Percentiles rank a stretch among this genome's conserved stretches.
phyloP scores from a whole-genome alignment of 2,329 filamentous ascomycete genomes.

The Plectosphaerella cucumerina region DNA sequence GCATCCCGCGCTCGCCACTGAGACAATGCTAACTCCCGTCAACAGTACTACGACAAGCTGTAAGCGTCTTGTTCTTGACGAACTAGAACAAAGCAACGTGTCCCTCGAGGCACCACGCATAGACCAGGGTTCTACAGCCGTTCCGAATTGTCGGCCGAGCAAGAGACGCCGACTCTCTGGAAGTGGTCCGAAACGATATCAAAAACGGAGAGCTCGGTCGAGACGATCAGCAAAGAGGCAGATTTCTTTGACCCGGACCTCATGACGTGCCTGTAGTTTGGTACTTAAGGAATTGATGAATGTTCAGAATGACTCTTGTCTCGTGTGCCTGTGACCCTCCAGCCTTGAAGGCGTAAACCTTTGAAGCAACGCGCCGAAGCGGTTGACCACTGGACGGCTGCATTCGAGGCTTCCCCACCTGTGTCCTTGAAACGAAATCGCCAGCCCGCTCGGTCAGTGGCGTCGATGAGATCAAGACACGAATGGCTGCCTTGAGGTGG shows the following conservation, averaged over 20 bases:
- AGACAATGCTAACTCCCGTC: constrained; percentile 29
- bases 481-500: too few species aligned
- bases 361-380: too few species aligned
- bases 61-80: constrained; percentile 53
- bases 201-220: constrained; percentile 29
- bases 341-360: too few species aligned
- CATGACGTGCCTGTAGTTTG: constrained; percentile 36
- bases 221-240: constrained; percentile 31
- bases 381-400: too few species aligned
- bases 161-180: constrained; percentile 22
- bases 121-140: constrained; percentile 28
- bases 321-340: too few species aligned
- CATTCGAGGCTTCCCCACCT: too few species aligned
- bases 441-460: too few species aligned
- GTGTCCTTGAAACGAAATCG: too few species aligned
- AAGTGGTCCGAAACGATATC: constrained; percentile 21
- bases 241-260: constrained; percentile 28
- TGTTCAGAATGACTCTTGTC: constrained; percentile 22
- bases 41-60: constrained; percentile 97
- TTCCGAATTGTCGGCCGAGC: constrained; percentile 18
- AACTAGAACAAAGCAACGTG: constrained; percentile 42
- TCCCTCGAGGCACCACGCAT: constrained; percentile 35
- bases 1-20: not conserved
- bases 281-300: constrained; percentile 36
- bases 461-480: too few species aligned